Evolutionary conservation across 2,329 filamentous ascomycete species (phyloP).

Genomic region (Arthrobotrys iridis): DNA sequence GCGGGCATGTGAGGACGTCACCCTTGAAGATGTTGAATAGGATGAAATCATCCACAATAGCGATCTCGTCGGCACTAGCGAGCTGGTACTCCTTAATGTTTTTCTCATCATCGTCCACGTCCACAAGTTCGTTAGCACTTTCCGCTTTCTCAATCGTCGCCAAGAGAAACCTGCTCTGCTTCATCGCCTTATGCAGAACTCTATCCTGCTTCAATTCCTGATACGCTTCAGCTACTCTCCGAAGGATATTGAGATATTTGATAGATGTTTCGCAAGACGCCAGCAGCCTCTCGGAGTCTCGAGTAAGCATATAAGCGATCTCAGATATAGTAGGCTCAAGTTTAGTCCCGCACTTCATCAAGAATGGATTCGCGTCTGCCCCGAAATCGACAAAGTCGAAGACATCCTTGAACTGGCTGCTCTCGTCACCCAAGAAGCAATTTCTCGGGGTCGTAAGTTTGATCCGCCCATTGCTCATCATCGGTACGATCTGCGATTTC

Average conservation of each 20-base stretch:
- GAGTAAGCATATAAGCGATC: conserved; percentile 82
- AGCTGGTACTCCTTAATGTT: conserved; percentile 82
- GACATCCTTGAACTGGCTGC: conserved; percentile 80
- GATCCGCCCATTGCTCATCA: conserved; percentile 62
- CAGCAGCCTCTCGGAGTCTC: conserved; percentile 82
- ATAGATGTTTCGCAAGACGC: conserved; percentile 76
- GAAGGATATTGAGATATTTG: conserved; percentile 85
- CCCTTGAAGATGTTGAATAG: conserved; percentile 90
- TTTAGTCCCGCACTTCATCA: conserved; percentile 89
- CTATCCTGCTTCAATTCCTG: conserved; percentile 78
- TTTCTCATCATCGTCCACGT: conserved; percentile 67
- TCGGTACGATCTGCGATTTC: conserved; percentile 76
- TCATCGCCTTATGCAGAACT: conserved; percentile 79
- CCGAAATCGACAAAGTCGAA: conserved; percentile 98
- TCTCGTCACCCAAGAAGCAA: conserved; percentile 80
- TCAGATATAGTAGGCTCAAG: conserved; percentile 87
- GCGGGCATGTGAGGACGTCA: conserved; percentile 82
- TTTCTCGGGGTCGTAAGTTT: conserved; percentile 74
- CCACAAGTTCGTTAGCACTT: conserved; percentile 58
- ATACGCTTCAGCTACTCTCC: conserved; percentile 79
- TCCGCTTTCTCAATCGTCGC: conserved; percentile 76
- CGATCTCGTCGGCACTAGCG: conserved; percentile 75
- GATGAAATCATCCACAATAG: conserved; percentile 86
- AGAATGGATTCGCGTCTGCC: conserved; percentile 82
- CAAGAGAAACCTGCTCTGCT: conserved; percentile 77